Base-by-base conservation (phyloP, 495 filamentous ascomycete species). In the Ramalina peruviana region DNA sequence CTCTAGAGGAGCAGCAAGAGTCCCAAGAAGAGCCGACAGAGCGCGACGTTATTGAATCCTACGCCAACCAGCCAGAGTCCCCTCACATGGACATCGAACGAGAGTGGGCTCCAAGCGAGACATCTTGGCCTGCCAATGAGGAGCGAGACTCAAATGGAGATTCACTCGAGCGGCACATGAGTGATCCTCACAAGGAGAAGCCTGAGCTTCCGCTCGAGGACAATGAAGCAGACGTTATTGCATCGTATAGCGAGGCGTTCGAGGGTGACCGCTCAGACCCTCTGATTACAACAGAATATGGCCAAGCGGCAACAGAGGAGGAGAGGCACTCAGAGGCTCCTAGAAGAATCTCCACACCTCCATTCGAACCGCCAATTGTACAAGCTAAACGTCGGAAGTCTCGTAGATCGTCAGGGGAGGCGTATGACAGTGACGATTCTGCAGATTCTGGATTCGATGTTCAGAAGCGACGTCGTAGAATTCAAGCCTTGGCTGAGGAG, bases 401-500 rank as follows among this genome's bases (percentile, higher is more conserved):
- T 4, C 52, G 54, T 17, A 40, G 43, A 40, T 23, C 23, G 33
- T 52, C 53, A 39, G 40, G 27, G 9, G 36, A 33, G 33, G 43
- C 21, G 12, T 53, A 53, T 40, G 46, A 56, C 36, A 56, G 54
- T 30, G 54, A 56, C 41, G 54, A 56, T n/a, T 56, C 54, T 33
- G 50, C 39, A 9, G 54, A 56, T 39, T 56, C 50, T 10, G 54
- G 54, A 17, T 56, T 52, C 37, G 54, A 56, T 41, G 37, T 53
- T 25, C 54, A 54, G 41, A 52, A 49, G 30, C 50, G 40, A n/a
- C 47, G 46, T 1, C 56, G 46, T 13, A 48, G 27, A 9, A 33
- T 27, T 40, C 43, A 51, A 39, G 48, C 46, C 36, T 44, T 53
- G 36, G 47, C 19, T 40, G 56, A 49, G 20, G 56, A 58, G 7